Base-by-base conservation (phyloP, 2,329 filamentous ascomycete species). In the Aspergillus fumigatiaffinis region DNA sequence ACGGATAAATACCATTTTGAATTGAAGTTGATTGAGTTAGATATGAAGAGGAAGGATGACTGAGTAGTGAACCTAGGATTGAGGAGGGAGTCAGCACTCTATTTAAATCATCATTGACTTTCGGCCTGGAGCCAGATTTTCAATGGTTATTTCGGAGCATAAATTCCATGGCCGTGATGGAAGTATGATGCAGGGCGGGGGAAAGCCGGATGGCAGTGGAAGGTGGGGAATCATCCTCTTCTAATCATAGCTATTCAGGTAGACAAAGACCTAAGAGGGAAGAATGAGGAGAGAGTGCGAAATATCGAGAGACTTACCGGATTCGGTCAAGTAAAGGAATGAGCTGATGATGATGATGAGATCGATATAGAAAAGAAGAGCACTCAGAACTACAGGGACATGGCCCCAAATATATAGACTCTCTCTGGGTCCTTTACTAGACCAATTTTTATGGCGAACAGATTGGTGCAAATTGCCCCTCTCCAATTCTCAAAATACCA, bases 1-100 rank as follows among this genome's bases (percentile, higher is more conserved):
- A 73, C 84, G 82, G 72, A 83, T 72, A 82, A 88, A 85, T 88
- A 83, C 80, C 80, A 83, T 83, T 76, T 66, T 82, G 78, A 77
- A 72, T 29, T 54, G 51, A 56, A 54, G 46, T 51, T 44, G 55
- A 55, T 61, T 35, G 44, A 55, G 17, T 29, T 20, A 28, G 29
- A 49, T 21, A 28, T 23, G 25, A 46, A 25, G 21, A 26, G 38
- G 29, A 44, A 47, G 32, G 42, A 28, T n/a, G 26, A 51, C 51
- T 38, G 7, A 35, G 9, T n/a, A 38, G 51, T 38, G 28, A 48
- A 44, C 50, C 46, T 54, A 29, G 23, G 17, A 51, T 29, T 23
- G 32, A 26, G 32, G 49, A 26, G 32, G 49, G 60, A 54, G 56
- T 63, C 53, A 63, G 61, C 58, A 42, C 42, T 42, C 26, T 51